Base-by-base conservation (phyloP, 441 rosid genomes). In the Hura crepitans region DNA sequence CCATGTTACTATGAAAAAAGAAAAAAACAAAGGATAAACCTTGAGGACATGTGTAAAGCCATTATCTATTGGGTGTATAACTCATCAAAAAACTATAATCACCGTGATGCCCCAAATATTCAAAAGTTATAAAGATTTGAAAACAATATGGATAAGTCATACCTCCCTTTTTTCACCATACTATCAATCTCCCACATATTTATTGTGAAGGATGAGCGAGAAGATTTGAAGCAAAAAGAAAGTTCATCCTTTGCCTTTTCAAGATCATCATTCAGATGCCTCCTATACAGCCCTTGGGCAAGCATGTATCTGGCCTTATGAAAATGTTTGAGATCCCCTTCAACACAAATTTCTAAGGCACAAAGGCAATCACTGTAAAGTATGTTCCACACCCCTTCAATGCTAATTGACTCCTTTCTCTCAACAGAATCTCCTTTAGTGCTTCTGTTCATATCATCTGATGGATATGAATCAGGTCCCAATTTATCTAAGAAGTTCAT, bases 121-220 rank as follows among this genome's bases (percentile, higher is more conserved):
- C 22, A 56, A 71, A 71, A 68, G 20, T 30, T 27, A 51, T 35
- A 62, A 43, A 58, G 66, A 66, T 53, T 59, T n/a, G 42, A 53
- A 30, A 47, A 72, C 61, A 74, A 28, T 55, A 60, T 75, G 42
- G 75, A 49, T 72, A 47, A 64, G 71, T 18, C 75, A 59, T 78
- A 96, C 98, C 92, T 93, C 85, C 98, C 98, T 73, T 96, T 96
- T 80, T 87, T 93, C 45, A 89, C 97, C 97, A 91, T 87, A 82
- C 98, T 96, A 85, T 96, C 99, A 72, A 96, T 96, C 86, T 96
- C 99, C 99, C 98, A 96, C 99, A 93, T 93, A 74, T 93, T 86
- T 81, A 96, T 91, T 12, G 99, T 96, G 80, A 96, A 96, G 79
- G 89, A 81, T 57, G 99, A 96, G 70, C 98, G 88, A 65, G 96